Percentiles rank a stretch among this genome's conserved stretches.
phyloP scores from a whole-genome alignment of 768 basidiomycete genomes.

The Sistotremastrum niveocremeum region DNA sequence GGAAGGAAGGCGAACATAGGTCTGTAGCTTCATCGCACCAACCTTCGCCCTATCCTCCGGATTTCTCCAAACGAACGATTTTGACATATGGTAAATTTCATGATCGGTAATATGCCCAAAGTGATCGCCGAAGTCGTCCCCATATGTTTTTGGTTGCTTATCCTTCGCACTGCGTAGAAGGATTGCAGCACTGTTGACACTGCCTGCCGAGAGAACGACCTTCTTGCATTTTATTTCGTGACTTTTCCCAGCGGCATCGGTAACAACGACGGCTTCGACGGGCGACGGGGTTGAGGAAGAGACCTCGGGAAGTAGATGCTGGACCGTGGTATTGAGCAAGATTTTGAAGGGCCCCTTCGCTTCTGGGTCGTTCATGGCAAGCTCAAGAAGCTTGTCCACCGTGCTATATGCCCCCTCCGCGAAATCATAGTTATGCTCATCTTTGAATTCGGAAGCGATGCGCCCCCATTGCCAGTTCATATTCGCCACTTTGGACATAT shows the following conservation, averaged over 20 bases:
- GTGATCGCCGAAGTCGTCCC: conserved; percentile 1
- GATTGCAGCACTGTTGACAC: conserved; percentile 12
- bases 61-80: conserved; percentile 10
- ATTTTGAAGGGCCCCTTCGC: conserved; percentile 10
- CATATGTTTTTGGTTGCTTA: not conserved
- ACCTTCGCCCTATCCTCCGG: conserved; percentile 4
- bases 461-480: conserved; percentile 16
- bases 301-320: not conserved
- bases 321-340: conserved; percentile 7
- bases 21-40: conserved; percentile 16
- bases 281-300: not conserved
- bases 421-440: conserved; percentile 14
- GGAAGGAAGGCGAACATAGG: not conserved
- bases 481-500: not conserved
- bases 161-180: conserved; percentile 9
- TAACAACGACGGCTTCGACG: conserved; percentile 2
- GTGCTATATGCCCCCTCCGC: conserved; percentile 15
- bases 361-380: conserved; percentile 13
- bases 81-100: conserved; percentile 10
- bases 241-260: not conserved
- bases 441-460: conserved; percentile 15
- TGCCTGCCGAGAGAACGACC: conserved; percentile 11
- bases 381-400: conserved; percentile 15
- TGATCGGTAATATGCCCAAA: conserved; percentile 14
- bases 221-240: not conserved